phyloP scores from a whole-genome alignment of 2,329 filamentous ascomycete species.

The Neospermospora avenae region DNA sequence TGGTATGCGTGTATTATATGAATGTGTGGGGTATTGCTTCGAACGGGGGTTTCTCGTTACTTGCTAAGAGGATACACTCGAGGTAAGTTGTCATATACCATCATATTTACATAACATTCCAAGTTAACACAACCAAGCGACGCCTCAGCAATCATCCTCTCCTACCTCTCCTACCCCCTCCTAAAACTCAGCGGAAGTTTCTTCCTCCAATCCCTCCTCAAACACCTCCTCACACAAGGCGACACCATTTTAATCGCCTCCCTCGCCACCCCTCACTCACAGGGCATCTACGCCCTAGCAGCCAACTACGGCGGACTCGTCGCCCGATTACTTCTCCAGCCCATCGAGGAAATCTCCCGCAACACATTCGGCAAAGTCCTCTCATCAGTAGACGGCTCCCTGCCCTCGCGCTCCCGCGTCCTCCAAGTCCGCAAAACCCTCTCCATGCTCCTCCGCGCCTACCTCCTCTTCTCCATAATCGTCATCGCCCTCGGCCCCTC shows the following conservation, averaged over 20 bases:
- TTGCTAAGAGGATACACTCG: slow-evolving; percentile 44
- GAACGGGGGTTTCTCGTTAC: slow-evolving; percentile 64
- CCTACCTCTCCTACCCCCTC: slow-evolving; percentile 64
- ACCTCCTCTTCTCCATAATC: slow-evolving; percentile 68
- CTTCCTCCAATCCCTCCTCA: slow-evolving; percentile 83
- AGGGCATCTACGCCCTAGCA: slow-evolving; percentile 89
- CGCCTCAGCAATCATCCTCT: slow-evolving; percentile 22
- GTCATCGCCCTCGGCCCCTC: slow-evolving; percentile 70
- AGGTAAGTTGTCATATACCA: slow-evolving; percentile 22
- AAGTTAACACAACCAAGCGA: slow-evolving; percentile 17
- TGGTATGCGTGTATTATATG: slow-evolving; percentile 68
- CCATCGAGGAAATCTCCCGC: slow-evolving; percentile 89
- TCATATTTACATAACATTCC: neutral
- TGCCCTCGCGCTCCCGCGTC: slow-evolving; percentile 33
- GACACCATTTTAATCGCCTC: slow-evolving; percentile 84
- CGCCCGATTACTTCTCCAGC: slow-evolving; percentile 87
- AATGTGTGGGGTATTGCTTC: slow-evolving; percentile 56
- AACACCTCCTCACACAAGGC: slow-evolving; percentile 91
- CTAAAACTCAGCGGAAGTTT: slow-evolving; percentile 74
- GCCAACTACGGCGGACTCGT: slow-evolving; percentile 92
- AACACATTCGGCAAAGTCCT: slow-evolving; percentile 85
- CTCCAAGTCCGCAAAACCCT: slow-evolving; percentile 51
- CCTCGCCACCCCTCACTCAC: slow-evolving; percentile 72
- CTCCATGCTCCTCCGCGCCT: slow-evolving; percentile 64
- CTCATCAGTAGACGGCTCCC: slow-evolving; percentile 33